Conservation (phyloP, 2,329 filamentous ascomycete species). For the Anthostomella pinea region DNA sequence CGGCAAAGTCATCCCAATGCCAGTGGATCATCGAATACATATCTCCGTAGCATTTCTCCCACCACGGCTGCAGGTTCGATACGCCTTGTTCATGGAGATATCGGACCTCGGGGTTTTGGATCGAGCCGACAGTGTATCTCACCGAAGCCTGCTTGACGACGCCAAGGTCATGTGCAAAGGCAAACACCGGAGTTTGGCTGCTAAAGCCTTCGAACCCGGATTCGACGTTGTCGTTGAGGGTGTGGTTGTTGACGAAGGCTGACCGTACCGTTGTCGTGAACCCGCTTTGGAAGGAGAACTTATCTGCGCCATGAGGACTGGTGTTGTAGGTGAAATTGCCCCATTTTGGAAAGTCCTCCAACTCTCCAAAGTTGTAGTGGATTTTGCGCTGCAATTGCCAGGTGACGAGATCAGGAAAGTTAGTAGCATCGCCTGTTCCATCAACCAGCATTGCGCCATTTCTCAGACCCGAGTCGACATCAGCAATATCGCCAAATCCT, state of each 20-base stretch:
- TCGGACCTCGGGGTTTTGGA: constrained; percentile 68
- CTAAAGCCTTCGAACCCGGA: constrained; percentile 57
- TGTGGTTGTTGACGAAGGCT: constrained; percentile 59
- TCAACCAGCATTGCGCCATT: constrained; percentile 37
- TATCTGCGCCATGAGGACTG: constrained; percentile 24
- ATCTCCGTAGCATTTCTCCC: constrained; percentile 64
- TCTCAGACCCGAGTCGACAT: constrained; percentile 65
- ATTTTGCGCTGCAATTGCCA: constrained; percentile 62
- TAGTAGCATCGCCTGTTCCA: constrained; percentile 41
- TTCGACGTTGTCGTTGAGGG: constrained; percentile 60
- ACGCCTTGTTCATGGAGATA: constrained; percentile 66
- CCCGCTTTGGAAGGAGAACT: constrained; percentile 24
- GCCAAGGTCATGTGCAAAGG: constrained; percentile 53
- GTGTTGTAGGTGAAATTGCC: constrained; percentile 71
- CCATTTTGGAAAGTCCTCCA: constrained; percentile 56
- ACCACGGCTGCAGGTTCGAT: constrained; percentile 67
- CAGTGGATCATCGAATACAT: constrained; percentile 59
- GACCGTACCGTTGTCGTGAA: constrained; percentile 45
- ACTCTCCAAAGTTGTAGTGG: constrained; percentile 68
- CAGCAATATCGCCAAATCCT: constrained; percentile 63
- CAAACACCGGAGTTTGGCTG: constrained; percentile 70
- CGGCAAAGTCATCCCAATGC: constrained; percentile 65
- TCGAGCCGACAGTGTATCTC: constrained; percentile 67
- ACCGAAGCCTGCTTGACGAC: constrained; percentile 43
- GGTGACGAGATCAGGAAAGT: constrained; percentile 62